Evolutionary conservation across 2,329 filamentous ascomycete species (phyloP).

Genomic region (Epicoccum nigrum): DNA sequence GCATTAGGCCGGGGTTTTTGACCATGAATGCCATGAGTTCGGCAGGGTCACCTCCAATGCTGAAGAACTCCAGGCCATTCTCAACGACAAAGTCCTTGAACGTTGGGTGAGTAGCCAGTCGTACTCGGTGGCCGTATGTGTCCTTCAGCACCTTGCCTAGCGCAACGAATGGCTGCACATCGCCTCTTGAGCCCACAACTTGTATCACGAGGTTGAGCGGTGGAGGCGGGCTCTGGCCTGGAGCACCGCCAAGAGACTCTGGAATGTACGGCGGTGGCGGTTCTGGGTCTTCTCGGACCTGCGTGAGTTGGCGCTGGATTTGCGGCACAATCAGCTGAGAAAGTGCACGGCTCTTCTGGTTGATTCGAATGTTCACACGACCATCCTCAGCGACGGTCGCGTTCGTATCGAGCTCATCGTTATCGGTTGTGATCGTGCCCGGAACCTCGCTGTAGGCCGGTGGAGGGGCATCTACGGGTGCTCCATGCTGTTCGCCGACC

Average conservation of each 20-base stretch:
- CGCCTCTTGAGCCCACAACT: slow-evolving; percentile 56
- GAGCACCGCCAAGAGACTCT: slow-evolving; percentile 69
- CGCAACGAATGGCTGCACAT: slow-evolving; percentile 59
- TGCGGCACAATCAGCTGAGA: slow-evolving; percentile 48
- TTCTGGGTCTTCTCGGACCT: slow-evolving; percentile 57
- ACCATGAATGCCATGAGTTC: slow-evolving; percentile 80
- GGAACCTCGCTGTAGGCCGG: slow-evolving; percentile 51
- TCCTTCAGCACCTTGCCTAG: slow-evolving; percentile 57
- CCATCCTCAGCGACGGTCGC: slow-evolving; percentile 50
- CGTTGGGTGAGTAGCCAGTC: slow-evolving; percentile 56
- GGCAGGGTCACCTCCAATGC: slow-evolving; percentile 57
- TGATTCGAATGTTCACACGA: slow-evolving; percentile 50
- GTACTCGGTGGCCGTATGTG: slow-evolving; percentile 55
- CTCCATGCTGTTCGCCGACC: slow-evolving; percentile 22
- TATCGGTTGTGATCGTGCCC: slow-evolving; percentile 48
- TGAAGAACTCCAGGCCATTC: slow-evolving; percentile 57
- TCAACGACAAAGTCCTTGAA: slow-evolving; percentile 58
- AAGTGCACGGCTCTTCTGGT: slow-evolving; percentile 45
- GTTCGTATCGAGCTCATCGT: slow-evolving; percentile 52
- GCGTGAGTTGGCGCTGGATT: slow-evolving; percentile 46
- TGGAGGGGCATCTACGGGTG: slow-evolving; percentile 35
- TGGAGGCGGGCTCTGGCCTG: slow-evolving; percentile 60
- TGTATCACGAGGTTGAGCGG: slow-evolving; percentile 58
- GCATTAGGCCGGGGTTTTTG: slow-evolving; percentile 85
- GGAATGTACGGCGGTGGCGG: slow-evolving; percentile 75